Evolutionary conservation across 1,284 basidiomycete genomes (phyloP), one percentile per base, ranked within the genome.

Genomic region (Melampsora americana): DNA sequence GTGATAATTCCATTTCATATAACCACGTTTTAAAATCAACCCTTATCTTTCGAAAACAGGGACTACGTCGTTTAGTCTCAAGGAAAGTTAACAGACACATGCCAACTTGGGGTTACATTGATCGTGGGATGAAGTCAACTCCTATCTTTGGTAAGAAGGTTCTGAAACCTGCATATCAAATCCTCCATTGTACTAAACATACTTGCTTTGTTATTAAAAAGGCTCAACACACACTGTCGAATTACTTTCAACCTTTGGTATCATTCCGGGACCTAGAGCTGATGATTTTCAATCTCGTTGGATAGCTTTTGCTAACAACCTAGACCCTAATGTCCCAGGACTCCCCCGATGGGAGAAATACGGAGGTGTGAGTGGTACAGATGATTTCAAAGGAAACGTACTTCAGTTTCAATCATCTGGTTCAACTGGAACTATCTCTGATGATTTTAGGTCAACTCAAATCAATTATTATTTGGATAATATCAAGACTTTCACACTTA

Each of bases 221-320:
- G 73, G 73, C 18, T 64, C 73, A 12, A 59, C 28, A 44, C 73
- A 75, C 48, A 50, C 39, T 1, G 61, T 65, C 14, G 73, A 75
- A 35, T 5, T 75, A 5, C 65, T 56, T 5, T 64, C 66, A 3
- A 42, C 66, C 11, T 66, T 77, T 53, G 68, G 69, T 53, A 32
- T 62, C 5, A 42, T 68, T 0, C 65, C 65, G 32, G 73, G 66
- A 11, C 48, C n/a, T 1, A 64, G 53, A 35, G 23, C 65, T 39
- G 48, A 62, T 11, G 73, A 75, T 26, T 68, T 66, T 11, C 65
- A 75, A 53, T 61, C 56, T 6, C 65, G 66, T 9, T 75, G 65
- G 66, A 75, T 75, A 7, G 16, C 53, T 7, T 68, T 75, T 39
- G 66, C 73, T 18, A 75, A 75, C 44, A 75, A 46, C 3, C 66